phyloP scores from a whole-genome alignment of 805 yeast species.

The Wickerhamiella bombiphila region DNA sequence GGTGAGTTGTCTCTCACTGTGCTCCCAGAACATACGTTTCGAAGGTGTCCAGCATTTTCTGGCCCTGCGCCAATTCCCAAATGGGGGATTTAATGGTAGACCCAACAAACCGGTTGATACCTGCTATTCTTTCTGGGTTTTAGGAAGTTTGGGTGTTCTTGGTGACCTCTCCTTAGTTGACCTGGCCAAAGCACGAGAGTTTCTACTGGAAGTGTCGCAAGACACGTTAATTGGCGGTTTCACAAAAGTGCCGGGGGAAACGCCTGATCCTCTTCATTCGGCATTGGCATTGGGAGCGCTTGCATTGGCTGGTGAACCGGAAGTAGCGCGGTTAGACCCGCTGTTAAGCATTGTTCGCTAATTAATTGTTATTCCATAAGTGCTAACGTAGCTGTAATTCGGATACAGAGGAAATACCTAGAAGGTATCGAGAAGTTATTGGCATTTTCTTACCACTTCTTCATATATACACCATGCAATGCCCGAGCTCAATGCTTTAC shows the following conservation, averaged over 20 bases:
- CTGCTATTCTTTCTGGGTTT: conserved; percentile 77
- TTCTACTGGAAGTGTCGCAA: conserved; percentile 43
- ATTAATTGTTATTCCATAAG: neutral
- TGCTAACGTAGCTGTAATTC: too few species aligned
- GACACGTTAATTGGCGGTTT: conserved; percentile 61
- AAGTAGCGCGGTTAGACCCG: conserved; percentile 19
- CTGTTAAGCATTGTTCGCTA: conserved; percentile 15
- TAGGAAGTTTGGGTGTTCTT: conserved; percentile 41
- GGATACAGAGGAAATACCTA: too few species aligned
- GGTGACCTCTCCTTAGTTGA: conserved; percentile 25
- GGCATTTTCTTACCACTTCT: conserved; percentile 40
- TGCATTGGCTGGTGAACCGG: conserved; percentile 20
- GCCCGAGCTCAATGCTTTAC: conserved; percentile 87
- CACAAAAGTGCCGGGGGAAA: conserved; percentile 39
- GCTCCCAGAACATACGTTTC: conserved; percentile 14
- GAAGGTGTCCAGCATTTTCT: conserved; percentile 1
- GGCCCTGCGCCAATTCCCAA: conserved; percentile 11
- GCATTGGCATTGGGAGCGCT: conserved; percentile 40
- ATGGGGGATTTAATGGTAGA: conserved; percentile 81
- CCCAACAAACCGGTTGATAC: conserved; percentile 75
- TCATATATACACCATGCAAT: conserved; percentile 97
- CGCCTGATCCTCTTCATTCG: conserved; percentile 52
- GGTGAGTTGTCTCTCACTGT: conserved; percentile 40
- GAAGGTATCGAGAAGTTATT: too few species aligned
- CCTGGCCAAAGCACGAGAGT: conserved; percentile 24